These are phyloP conservation scores for Nakazawaea sp. DNA, from an alignment of 805 yeast genomes.

Conservation along the genomic window DNA sequence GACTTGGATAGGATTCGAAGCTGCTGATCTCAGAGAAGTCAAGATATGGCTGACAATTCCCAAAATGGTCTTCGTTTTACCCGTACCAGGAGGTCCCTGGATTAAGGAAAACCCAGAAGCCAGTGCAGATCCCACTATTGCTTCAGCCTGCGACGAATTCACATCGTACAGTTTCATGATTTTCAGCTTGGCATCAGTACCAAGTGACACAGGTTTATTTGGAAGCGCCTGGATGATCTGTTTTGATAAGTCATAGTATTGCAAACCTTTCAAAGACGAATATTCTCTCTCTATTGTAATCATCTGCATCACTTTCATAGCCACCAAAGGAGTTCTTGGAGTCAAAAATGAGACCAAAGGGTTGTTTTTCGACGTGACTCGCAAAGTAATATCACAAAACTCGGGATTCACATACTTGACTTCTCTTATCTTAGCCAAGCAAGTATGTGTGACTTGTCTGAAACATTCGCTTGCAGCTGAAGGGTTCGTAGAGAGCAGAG, in stretches of 20 bases:
- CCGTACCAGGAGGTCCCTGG: slow-evolving; percentile 99
- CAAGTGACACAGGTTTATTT: slow-evolving; percentile 29
- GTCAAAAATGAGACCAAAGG: slow-evolving; percentile 47
- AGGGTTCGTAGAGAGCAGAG: slow-evolving; percentile 15
- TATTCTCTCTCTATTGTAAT: slow-evolving; percentile 91
- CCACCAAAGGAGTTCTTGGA: slow-evolving; percentile 58
- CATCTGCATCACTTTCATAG: slow-evolving; percentile 77
- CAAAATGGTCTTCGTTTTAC: slow-evolving; percentile 93
- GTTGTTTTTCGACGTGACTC: slow-evolving; percentile 51
- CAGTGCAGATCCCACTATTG: slow-evolving; percentile 67
- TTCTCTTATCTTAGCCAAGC: slow-evolving; percentile 77
- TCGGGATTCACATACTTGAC: slow-evolving; percentile 60
- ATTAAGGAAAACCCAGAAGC: slow-evolving; percentile 76
- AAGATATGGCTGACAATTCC: slow-evolving; percentile 82
- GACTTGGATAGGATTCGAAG: slow-evolving; percentile 1
- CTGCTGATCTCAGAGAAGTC: slow-evolving; percentile 21
- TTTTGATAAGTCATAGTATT: slow-evolving; percentile 70
- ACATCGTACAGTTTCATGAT: slow-evolving; percentile 50
- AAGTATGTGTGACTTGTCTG: slow-evolving; percentile 25
- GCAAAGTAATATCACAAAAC: slow-evolving; percentile 65
- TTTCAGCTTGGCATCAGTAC: slow-evolving; percentile 28
- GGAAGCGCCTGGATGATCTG: slow-evolving; percentile 66
- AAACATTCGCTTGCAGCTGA: slow-evolving; percentile 26
- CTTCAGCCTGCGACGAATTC: slow-evolving; percentile 86
- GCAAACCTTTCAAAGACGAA: slow-evolving; percentile 74